These are phyloP conservation scores for Diversispora epigaea DNA, from an alignment of 192 early-diverging fungal genomes.

Conservation along the genomic window DNA sequence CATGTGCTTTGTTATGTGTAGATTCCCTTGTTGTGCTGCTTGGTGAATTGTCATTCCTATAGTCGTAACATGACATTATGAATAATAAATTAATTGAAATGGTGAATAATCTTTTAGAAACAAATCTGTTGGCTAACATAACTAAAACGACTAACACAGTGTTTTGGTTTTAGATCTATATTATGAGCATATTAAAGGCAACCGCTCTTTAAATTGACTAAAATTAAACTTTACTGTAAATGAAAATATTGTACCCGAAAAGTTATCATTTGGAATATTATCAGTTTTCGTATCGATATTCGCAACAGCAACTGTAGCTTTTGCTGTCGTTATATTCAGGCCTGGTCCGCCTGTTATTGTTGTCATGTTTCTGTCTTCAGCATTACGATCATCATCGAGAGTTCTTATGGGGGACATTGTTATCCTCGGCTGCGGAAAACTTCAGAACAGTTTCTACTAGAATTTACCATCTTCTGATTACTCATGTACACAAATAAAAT, in stretches of 20 bases:
- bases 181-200: too few species aligned
- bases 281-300: background rate
- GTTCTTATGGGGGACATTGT: slow-evolving; percentile 2
- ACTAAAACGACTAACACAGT: too few species aligned
- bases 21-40: slow-evolving; percentile 71
- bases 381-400: background rate
- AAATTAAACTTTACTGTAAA: too few species aligned
- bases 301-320: slow-evolving; percentile 3
- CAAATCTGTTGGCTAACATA: too few species aligned
- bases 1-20: slow-evolving; percentile 53
- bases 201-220: too few species aligned
- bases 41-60: slow-evolving; percentile 58
- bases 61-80: background rate
- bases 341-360: background rate
- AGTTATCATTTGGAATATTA: background rate
- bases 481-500: too few species aligned
- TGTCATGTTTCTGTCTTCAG: background rate
- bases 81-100: background rate
- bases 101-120: background rate
- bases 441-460: too few species aligned
- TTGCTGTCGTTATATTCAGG: background rate
- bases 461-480: too few species aligned
- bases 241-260: background rate
- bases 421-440: background rate
- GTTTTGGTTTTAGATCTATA: background rate